A percentile compares a stretch with the other conserved stretches of the same genome.
Conservation (phyloP, 371 early-diverging fungal genomes). For the Mortierella sp. region DNA sequence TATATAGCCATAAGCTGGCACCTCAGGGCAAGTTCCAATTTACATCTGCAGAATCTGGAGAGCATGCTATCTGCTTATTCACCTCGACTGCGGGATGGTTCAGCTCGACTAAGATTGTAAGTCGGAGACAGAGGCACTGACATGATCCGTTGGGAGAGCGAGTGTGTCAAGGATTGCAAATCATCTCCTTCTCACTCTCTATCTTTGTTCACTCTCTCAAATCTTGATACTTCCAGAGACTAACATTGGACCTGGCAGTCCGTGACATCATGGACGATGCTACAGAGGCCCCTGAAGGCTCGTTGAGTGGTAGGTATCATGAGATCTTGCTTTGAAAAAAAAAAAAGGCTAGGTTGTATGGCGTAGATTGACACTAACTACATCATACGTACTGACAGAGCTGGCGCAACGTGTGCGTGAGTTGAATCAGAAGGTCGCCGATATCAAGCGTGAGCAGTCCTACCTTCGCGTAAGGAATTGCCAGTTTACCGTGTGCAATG, state of each 20-base stretch:
- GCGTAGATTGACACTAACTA: no score
- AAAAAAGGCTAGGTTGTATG: no score
- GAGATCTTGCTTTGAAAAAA: not conserved
- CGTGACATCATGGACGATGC: conserved; percentile 42
- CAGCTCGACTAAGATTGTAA: conserved; percentile 43
- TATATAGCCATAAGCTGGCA: conserved; percentile 80
- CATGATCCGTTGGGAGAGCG: no score
- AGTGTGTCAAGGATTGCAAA: not conserved
- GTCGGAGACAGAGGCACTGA: not conserved
- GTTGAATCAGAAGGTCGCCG: conserved; percentile 82
- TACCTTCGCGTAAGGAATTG: conserved; percentile 81
- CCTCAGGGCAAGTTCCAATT: conserved; percentile 87
- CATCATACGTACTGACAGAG: conserved; percentile 65
- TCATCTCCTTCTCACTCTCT: not conserved
- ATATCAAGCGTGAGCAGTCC: conserved; percentile 89
- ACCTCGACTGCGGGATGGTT: conserved; percentile 70
- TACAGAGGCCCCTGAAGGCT: conserved; percentile 53
- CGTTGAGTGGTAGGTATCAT: conserved; percentile 62
- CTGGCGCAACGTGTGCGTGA: conserved; percentile 80
- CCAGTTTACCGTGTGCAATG: not conserved
- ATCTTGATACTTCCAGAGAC: conserved; percentile 9
- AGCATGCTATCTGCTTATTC: conserved; percentile 89
- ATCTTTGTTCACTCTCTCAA: not conserved
- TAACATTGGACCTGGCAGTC: conserved; percentile 35
- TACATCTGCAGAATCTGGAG: conserved; percentile 87